Percentiles rank a stretch among this genome's conserved stretches.
phyloP scores from a whole-genome alignment of 441 rosid genomes.

The Bruguiera hainesii region DNA sequence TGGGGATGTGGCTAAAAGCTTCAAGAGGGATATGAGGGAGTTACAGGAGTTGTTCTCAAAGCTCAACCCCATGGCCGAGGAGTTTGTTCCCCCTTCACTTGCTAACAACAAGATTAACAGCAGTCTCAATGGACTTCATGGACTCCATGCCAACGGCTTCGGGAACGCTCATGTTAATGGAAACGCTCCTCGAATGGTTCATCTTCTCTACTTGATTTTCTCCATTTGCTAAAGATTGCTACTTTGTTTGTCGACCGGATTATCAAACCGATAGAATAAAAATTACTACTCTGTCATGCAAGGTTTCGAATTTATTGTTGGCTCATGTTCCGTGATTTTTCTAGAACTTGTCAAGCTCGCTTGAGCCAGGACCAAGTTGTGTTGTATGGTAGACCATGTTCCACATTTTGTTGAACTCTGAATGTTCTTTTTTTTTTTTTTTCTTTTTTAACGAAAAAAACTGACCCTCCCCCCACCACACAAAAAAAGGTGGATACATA shows the following conservation, averaged over 20 bases:
- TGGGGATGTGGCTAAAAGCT: constrained; percentile 32
- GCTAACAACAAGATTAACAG: constrained; percentile 27
- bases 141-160: constrained; percentile 13
- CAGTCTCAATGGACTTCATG: constrained; percentile 16
- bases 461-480: no score
- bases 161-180: constrained; percentile 34
- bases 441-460: no score
- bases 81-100: constrained; percentile 79
- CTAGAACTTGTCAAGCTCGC: neutral
- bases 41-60: constrained; percentile 81
- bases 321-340: constrained; percentile 1
- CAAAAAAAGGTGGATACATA: no score
- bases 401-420: neutral
- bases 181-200: constrained; percentile 52
- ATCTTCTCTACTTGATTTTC: neutral
- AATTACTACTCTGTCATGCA: no score
- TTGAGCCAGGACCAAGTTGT: neutral
- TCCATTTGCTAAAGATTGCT: neutral
- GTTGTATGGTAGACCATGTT: neutral
- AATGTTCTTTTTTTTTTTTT: no score
- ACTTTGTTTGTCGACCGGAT: neutral
- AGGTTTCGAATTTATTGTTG: neutral
- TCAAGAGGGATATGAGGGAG: constrained; percentile 62
- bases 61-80: constrained; percentile 89
- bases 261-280: neutral